Evolutionary conservation across 495 filamentous ascomycete genomes (phyloP).

Genomic region (Extremus antarcticus): DNA sequence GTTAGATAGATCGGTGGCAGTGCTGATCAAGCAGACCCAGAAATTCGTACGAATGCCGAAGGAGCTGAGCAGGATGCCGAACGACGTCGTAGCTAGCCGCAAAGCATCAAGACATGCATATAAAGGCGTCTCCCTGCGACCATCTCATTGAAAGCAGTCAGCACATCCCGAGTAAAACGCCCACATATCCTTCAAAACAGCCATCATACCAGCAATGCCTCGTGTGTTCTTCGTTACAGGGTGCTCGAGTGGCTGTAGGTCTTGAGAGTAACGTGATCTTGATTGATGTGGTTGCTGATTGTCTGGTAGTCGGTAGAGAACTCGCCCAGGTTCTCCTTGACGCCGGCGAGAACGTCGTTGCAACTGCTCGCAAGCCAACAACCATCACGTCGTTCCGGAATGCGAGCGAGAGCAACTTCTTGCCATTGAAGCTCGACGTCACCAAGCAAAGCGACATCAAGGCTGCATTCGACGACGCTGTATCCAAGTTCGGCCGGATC

Average conservation of each 20-base stretch:
- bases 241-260: conserved; percentile 24
- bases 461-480: conserved; percentile 15
- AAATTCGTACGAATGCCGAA: too few species aligned
- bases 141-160: too few species aligned
- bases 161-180: too few species aligned
- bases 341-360: conserved; percentile 30
- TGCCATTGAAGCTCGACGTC: conserved; percentile 28
- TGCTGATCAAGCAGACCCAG: too few species aligned
- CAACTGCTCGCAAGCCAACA: conserved; percentile 28
- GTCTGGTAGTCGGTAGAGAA: conserved; percentile 26
- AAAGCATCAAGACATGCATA: too few species aligned
- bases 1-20: too few species aligned
- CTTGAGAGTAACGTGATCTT: conserved; percentile 2
- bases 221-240: conserved; percentile 32
- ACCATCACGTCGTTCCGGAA: conserved; percentile 18
- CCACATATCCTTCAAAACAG: too few species aligned
- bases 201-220: too few species aligned
- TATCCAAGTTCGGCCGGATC: conserved; percentile 25
- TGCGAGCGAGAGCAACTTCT: conserved; percentile 18
- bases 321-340: conserved; percentile 25
- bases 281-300: conserved; percentile 19
- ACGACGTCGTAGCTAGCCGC: too few species aligned
- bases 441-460: conserved; percentile 26
- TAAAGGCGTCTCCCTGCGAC: too few species aligned
- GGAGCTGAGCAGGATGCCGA: too few species aligned